Evolutionary conservation across 129 eudicot species (phyloP), one percentile per base, ranked within the genome.

Genomic region (Escallonia rubra): DNA sequence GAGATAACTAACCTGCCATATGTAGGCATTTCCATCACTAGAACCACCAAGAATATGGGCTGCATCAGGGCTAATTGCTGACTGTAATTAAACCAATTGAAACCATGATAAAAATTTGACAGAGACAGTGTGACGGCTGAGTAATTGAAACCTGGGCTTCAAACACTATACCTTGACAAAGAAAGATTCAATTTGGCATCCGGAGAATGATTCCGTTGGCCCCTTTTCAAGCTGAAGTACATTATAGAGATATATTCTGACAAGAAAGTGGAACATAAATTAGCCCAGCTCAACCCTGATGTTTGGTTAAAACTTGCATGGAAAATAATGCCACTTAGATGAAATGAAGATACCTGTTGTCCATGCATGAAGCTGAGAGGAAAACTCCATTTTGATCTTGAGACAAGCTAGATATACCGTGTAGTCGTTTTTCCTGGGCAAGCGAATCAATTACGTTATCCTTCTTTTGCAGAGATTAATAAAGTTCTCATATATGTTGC

Each of bases 21-120:
- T 75, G 71, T 93, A 89, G 56, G 92, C 96, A 66, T 80, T 84
- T 70, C 96, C 95, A 66, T 93, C 96, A 67, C 95, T 85, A 9
- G 98, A 93, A 54, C 98, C 98, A 70, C 92, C 70, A 50, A 93
- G 87, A 59, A 93, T 79, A 79, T 93, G 96, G 64, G 95, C 81
- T 39, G 91, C 98, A 80, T 93, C 98, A 68, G 96, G 98, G 61
- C 98, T 93, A 61, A 93, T 75, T 16, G 86, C 73, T 57, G 98
- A 74, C 98, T 93, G 93, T 76, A 82, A 72, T 13, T 41, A 9
- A 45, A 54, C 43, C 46, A 69, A 66, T 71, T 53, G 39, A 81
- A 49, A 67, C 43, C 59, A 44, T 11, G 41, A 43, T 72, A 1
- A 41, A 42, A 15, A 59, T 51, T 40, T 38, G 14, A 61, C 41